Conservation (phyloP, 2,329 filamentous ascomycete species). For the Trichoderma guizhouense region DNA sequence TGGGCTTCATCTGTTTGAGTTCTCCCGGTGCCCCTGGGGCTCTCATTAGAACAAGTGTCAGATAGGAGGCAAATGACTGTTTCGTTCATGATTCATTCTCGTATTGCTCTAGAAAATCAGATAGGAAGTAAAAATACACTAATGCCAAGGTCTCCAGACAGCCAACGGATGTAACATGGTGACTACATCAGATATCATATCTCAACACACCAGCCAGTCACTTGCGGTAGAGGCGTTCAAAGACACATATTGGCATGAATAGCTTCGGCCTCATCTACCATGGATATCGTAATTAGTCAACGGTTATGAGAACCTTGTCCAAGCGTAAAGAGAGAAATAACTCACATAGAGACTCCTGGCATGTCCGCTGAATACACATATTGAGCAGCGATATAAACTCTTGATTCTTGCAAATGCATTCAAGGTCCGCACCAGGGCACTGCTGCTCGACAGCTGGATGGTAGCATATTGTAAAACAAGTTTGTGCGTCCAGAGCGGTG, state of each 20-base stretch:
- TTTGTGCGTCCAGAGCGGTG: constrained; percentile 2
- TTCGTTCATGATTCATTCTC: neutral
- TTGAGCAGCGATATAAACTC: constrained; percentile 7
- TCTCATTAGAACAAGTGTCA: neutral
- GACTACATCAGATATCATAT: neutral
- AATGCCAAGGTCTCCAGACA: neutral
- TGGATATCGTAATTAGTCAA: neutral
- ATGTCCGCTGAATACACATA: constrained; percentile 11
- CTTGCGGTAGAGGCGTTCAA: neutral
- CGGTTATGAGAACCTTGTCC: neutral
- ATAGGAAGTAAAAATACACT: neutral
- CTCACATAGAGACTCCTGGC: constrained; percentile 10
- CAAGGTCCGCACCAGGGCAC: neutral
- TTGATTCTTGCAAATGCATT: constrained; percentile 12
- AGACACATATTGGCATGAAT: neutral
- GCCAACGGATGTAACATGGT: neutral
- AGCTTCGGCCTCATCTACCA: constrained; percentile 1
- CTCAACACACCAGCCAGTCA: neutral
- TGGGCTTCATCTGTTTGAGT: neutral
- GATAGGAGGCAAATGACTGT: neutral
- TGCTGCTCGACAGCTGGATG: constrained; percentile 3
- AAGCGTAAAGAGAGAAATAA: neutral
- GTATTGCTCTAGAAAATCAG: neutral
- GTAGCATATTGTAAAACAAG: constrained; percentile 11
- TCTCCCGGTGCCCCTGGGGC: neutral